These are phyloP conservation scores for Phialophora macrospora DNA, from an alignment of 2,329 filamentous ascomycete genomes.

Conservation along the genomic window DNA sequence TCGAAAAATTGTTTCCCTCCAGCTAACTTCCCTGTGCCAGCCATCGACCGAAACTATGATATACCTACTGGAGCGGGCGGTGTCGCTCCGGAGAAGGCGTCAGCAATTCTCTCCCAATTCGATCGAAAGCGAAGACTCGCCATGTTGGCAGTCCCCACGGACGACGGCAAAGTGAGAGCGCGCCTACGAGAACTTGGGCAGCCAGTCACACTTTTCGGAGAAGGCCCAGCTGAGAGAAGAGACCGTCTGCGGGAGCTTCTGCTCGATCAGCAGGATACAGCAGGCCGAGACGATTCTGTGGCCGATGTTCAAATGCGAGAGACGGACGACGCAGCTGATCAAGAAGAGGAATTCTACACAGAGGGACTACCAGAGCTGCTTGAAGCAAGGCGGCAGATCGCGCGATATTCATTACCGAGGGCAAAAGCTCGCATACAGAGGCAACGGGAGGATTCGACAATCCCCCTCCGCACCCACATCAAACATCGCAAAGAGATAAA, in stretches of 20 bases:
- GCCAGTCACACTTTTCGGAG: slow-evolving; percentile 91
- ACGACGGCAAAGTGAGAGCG: slow-evolving; percentile 82
- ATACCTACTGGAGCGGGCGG: slow-evolving; percentile 67
- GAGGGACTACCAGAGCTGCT: slow-evolving; percentile 76
- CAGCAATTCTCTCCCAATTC: slow-evolving; percentile 84
- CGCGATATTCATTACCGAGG: slow-evolving; percentile 79
- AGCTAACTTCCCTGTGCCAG: slow-evolving; percentile 44
- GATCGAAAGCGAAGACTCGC: slow-evolving; percentile 88
- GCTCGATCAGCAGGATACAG: slow-evolving; percentile 69
- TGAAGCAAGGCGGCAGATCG: slow-evolving; percentile 76
- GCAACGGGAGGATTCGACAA: slow-evolving; percentile 79
- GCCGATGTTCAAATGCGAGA: slow-evolving; percentile 60
- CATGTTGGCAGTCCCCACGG: slow-evolving; percentile 88
- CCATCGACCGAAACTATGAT: slow-evolving; percentile 82
- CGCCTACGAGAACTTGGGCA: slow-evolving; percentile 86
- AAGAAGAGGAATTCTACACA: slow-evolving; percentile 95
- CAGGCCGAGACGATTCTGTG: slow-evolving; percentile 60
- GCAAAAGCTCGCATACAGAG: slow-evolving; percentile 76
- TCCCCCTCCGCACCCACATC: slow-evolving; percentile 86
- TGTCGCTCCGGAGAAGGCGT: slow-evolving; percentile 78
- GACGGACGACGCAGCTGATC: slow-evolving; percentile 69
- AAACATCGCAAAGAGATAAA: slow-evolving; percentile 90
- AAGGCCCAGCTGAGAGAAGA: slow-evolving; percentile 81
- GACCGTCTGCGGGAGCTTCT: slow-evolving; percentile 84
- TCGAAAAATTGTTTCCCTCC: neutral